These are phyloP conservation scores for Umbellularia californica DNA, from an alignment of 164 flowering plant genomes.

Conservation along the genomic window DNA sequence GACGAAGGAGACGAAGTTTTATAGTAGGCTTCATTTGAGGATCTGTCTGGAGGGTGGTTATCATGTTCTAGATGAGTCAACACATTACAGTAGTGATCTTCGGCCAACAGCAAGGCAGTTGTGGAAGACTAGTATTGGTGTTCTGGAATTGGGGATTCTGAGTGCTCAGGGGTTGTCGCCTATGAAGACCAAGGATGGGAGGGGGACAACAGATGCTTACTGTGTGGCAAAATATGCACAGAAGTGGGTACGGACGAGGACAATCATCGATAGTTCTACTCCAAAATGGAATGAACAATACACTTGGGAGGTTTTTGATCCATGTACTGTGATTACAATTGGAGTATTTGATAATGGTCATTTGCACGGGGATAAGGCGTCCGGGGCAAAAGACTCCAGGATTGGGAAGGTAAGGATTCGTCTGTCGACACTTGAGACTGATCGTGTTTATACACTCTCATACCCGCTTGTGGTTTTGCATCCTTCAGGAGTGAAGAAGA, in stretches of 20 bases:
- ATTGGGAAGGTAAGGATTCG: conserved; percentile 63
- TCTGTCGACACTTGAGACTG: conserved; percentile 44
- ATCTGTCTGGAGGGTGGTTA: conserved; percentile 94
- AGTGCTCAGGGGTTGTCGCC: conserved; percentile 73
- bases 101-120: conserved; percentile 88
- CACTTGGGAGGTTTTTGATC: conserved; percentile 88
- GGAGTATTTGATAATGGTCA: conserved; percentile 61
- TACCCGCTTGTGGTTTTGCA: conserved; percentile 46
- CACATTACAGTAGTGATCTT: conserved; percentile 88
- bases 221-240: conserved; percentile 88
- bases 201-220: conserved; percentile 77
- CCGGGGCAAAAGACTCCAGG: conserved; percentile 25
- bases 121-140: conserved; percentile 76
- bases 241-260: conserved; percentile 80
- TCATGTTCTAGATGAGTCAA: conserved; percentile 90
- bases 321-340: conserved; percentile 68
- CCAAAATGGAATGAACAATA: conserved; percentile 86
- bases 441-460: conserved; percentile 46
- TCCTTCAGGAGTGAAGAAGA: conserved; percentile 52
- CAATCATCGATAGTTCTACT: conserved; percentile 47
- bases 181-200: conserved; percentile 77
- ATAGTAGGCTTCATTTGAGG: conserved; percentile 65
- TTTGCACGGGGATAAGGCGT: conserved; percentile 18
- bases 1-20: conserved; percentile 73
- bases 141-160: conserved; percentile 75